Evolutionary conservation across 371 early-diverging fungal genomes (phyloP), one percentile per base, ranked within the genome.

Genomic region (Nematocida sp.): DNA sequence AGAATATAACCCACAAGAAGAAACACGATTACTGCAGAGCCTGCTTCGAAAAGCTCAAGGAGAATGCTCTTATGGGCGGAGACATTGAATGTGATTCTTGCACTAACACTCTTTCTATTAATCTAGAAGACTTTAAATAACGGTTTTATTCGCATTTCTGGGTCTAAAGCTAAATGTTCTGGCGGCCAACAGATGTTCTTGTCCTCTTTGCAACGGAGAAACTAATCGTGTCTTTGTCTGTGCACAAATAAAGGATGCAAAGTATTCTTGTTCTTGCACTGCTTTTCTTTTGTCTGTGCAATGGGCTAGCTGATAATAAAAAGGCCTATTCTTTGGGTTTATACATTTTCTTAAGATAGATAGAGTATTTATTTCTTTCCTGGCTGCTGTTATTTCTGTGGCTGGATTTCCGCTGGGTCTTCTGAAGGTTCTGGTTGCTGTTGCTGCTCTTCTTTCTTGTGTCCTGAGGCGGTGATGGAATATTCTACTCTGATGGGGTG

Each of bases 401-500:
- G 11, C n/a, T 29, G 34, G 7, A 5, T 15, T 58, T 23, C 3
- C 13, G 5, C 60, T 19, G 11, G 0, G 34, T 29, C 31, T 13
- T 25, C n/a, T 41, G 25, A 7, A 15, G n/a, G 41, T 41, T 15
- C 27, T 13, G 13, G 13, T 43, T 19, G 40, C 21, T 11, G 7
- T 29, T 57, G 7, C 29, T 38, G 34, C 21, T 60, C 62, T 54
- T 64, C 55, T 65, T 65, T 40, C 55, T 45, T 19, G 55, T 62
- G 45, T 1, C 75, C 49, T 41, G 29, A 13, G 13, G 46, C 63
- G 27, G 74, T 77, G 29, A 78, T 63, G 27, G 79, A 79, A 58
- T 64, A 81, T 60, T 79, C 81, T 21, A 81, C 70, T 27, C 81
- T 27, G 9, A 81, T 53, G 34, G 38, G 63, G 5, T 62, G 55